Evolutionary conservation across 2,329 filamentous ascomycete genomes (phyloP), one percentile per base, ranked within the genome.

Genomic region (Pseudogymnoascus sp.): DNA sequence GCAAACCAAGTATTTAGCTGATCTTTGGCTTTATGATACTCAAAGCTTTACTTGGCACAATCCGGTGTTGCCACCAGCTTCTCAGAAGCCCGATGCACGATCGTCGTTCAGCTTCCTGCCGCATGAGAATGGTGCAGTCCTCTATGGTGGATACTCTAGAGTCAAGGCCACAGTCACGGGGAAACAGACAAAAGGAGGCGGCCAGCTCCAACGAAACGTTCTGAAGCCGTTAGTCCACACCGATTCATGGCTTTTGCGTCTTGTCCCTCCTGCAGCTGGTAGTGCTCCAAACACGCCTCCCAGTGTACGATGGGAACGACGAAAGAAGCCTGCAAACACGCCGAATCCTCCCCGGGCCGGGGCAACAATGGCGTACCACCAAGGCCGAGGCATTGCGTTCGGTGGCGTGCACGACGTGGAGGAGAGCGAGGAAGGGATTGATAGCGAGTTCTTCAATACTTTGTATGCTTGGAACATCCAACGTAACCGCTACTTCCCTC

Each of bases 1-100:
- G 73, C 89, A 92, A 73, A 97, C 93, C 4, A 95, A 92, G 73
- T 99, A 99, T 73, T 78, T 99, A 14, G 87, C 89, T 39, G 94
- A 99, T 74, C 78, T 97, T 37, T 99, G 94, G 93, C 82, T 97
- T 61, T 99, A 96, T 74, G 94, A 99, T 75, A 96, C 91, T 33
- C 76, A 89, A 70, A 91, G 88, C 72, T 97, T 90, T 72, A 81
- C 85, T 12, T 99, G 94, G 94, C 84, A 89, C 72, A 86, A 82
- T 65, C 91, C 93, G 2, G 80, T 82, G 21, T 78, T 95, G 59
- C 88, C 92, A 6, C 81, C 88, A 1, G 90, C 90, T 16, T 87
- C 91, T 62, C 85, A 92, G 67, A 94, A 96, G 74, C 94, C 94
- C 0, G 93, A 97, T 72, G 82, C 94, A 1, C 83, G 94, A 41